A percentile compares a stretch with the other conserved stretches of the same genome.
Evolutionary conservation across 257 asterid genomes (phyloP).

Genomic region (Rhazya stricta): DNA sequence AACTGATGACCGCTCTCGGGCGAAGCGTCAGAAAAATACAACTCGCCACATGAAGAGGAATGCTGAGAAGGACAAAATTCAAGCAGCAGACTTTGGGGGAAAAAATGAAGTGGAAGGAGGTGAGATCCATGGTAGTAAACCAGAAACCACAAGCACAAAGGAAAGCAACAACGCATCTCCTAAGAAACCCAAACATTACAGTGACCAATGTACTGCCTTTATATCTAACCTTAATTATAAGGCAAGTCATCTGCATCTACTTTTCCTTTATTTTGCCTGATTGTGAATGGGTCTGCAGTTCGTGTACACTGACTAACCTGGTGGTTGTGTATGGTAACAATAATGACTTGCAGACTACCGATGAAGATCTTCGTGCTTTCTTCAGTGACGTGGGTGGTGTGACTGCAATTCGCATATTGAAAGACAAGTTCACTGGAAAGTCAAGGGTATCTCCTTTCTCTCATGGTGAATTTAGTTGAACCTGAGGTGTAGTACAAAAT

Average conservation of each 20-base stretch:
- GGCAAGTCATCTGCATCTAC: slow-evolving; percentile 35
- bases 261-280: background rate
- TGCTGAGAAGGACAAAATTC: slow-evolving; percentile 33
- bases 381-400: slow-evolving; percentile 91
- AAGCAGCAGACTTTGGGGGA: slow-evolving; percentile 32
- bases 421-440: slow-evolving; percentile 69
- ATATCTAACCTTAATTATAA: slow-evolving; percentile 61
- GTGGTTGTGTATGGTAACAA: slow-evolving; percentile 14
- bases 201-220: slow-evolving; percentile 89
- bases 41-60: slow-evolving; percentile 36
- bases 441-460: slow-evolving; percentile 63
- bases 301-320: background rate
- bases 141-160: slow-evolving; percentile 34
- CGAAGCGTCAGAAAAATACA: slow-evolving; percentile 62
- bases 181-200: slow-evolving; percentile 43
- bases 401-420: slow-evolving; percentile 67
- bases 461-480: background rate
- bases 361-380: slow-evolving; percentile 56
- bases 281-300: slow-evolving; percentile 6
- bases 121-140: slow-evolving; percentile 26
- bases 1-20: slow-evolving; percentile 46
- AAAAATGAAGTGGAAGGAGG: slow-evolving; percentile 34
- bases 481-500: background rate
- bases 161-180: slow-evolving; percentile 37
- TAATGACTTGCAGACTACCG: slow-evolving; percentile 47